These are phyloP conservation scores for Delonix regia DNA, from an alignment of 306 rosid genomes.

Conservation along the genomic window DNA sequence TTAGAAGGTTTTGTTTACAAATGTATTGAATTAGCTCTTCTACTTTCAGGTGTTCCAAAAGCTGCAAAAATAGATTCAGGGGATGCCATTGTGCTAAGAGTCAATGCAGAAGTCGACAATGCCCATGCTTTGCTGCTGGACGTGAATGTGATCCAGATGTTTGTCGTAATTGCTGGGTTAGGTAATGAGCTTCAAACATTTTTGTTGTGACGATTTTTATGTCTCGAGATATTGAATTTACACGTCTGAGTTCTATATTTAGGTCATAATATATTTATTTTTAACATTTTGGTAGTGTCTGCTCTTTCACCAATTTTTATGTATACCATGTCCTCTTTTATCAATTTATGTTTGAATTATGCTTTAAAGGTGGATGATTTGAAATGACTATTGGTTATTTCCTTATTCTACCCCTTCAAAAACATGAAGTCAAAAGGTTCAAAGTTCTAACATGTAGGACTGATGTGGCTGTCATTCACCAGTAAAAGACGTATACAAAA, in stretches of 20 bases:
- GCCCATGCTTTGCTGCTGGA: constrained; percentile 99
- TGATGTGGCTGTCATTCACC: constrained; percentile 15
- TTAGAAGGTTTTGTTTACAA: constrained; percentile 30
- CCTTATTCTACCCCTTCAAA: background rate
- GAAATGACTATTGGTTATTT: constrained; percentile 5
- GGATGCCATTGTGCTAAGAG: constrained; percentile 99
- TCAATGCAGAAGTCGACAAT: constrained; percentile 97
- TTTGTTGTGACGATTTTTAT: constrained; percentile 26
- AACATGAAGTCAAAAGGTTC: background rate
- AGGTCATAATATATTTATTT: background rate
- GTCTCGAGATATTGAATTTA: constrained; percentile 12
- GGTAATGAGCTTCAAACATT: constrained; percentile 53
- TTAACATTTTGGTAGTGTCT: background rate
- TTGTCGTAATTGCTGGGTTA: constrained; percentile 97
- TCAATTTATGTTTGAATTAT: background rate
- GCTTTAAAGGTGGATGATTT: background rate
- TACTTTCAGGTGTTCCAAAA: constrained; percentile 81
- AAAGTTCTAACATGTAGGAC: constrained; percentile 4
- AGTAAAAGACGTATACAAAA: background rate
- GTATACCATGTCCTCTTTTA: background rate
- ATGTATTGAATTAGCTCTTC: constrained; percentile 19
- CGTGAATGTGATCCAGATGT: constrained; percentile 99
- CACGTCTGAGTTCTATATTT: constrained; percentile 24
- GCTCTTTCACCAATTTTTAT: background rate
- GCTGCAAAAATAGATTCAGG: constrained; percentile 96